Evolutionary conservation across 177 flowering plant species (phyloP), one percentile per base, ranked within the genome.

Genomic region (Vitis hybrid): DNA sequence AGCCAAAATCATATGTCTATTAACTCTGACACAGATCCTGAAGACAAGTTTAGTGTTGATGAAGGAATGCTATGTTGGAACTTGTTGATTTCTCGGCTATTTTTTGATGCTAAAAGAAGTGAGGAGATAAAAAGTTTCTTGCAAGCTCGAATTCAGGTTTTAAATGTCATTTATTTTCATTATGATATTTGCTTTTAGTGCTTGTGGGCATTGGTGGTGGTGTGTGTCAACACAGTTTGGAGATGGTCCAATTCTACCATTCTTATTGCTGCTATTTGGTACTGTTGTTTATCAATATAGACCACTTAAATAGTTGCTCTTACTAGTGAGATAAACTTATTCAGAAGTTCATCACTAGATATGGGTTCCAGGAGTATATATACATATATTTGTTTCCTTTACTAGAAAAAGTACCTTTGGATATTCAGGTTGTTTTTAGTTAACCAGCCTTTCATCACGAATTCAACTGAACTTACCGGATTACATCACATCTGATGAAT

Each of bases 1-100:
- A 84, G 81, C 79, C 82, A 76, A 32, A 76, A 80, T 71, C 83
- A 75, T 66, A 9, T 54, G 9, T 79, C 97, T 66, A 78, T 52
- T 9, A 52, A 56, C 52, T 85, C 91, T 72, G 94, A 87, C 56
- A 75, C 71, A 56, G 94, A 89, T n/a, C 63, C 73, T 69, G 89
- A 86, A 62, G 83, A 86, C 54, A 88, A 72, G 70, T 57, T 74
- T 65, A 63, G 76, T 69, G 56, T 52, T 56, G 98, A 95, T 74
- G 97, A 95, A 67, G 99, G 96, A 73, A 87, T 93, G 30, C 84
- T 95, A 49, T 93, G 93, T 70, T 93, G 89, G 85, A 95, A 95
- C 76, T 77, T 95, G 83, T 75, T 95, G 64, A 73, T 92, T 30
- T 87, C 96, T 11, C 82, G 99, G 62, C 79, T 95, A 30, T 95